Conservation (phyloP, 2,329 filamentous ascomycete species). For the Pyricularia sp. region DNA sequence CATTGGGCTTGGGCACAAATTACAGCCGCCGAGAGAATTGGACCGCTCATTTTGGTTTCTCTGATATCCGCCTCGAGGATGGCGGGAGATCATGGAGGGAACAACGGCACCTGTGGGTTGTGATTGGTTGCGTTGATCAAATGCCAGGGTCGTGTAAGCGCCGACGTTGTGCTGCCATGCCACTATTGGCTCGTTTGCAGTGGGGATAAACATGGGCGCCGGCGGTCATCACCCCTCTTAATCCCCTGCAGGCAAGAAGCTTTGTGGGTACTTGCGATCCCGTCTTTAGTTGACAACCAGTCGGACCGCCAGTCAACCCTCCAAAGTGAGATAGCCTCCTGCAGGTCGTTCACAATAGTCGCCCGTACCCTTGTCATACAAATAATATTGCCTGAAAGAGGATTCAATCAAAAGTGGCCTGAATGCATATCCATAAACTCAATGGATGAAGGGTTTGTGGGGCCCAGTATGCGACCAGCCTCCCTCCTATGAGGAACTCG, state of each 20-base stretch:
- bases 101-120: constrained; percentile 10
- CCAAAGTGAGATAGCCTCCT: not conserved
- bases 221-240: constrained; percentile 1
- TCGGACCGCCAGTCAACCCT: not conserved
- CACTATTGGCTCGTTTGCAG: constrained; percentile 1
- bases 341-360: not conserved
- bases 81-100: constrained; percentile 14
- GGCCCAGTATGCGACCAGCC: not conserved
- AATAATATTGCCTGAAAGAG: not conserved
- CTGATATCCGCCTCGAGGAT: not conserved
- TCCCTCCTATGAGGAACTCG: not conserved
- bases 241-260: not conserved
- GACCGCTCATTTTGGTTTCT: constrained; percentile 1
- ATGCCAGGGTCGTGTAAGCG: constrained; percentile 7
- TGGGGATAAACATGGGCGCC: not conserved
- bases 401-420: not conserved
- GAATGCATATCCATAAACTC: not conserved
- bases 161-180: not conserved
- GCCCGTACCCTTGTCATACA: not conserved
- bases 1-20: not conserved
- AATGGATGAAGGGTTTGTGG: not conserved
- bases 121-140: constrained; percentile 28
- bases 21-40: not conserved
- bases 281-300: constrained; percentile 1
- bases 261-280: not conserved